These are phyloP conservation scores for Endoconidiophora laricicola DNA, from an alignment of 2,329 filamentous ascomycete species.

Conservation along the genomic window DNA sequence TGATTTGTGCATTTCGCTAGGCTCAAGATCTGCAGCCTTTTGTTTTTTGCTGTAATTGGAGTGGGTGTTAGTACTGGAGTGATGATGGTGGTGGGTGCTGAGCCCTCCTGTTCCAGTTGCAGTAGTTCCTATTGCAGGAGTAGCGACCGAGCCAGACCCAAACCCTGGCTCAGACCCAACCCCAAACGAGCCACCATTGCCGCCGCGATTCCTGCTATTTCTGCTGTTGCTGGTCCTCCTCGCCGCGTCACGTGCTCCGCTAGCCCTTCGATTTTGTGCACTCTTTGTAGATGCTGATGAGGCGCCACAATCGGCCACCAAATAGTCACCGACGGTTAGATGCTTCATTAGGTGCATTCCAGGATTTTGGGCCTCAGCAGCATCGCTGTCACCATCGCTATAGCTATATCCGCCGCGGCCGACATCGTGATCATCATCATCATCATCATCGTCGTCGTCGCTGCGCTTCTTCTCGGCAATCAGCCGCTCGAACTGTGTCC, in stretches of 20 bases:
- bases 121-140: neutral
- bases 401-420: neutral
- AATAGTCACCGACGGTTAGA: neutral
- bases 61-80: neutral
- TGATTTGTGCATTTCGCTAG: neutral
- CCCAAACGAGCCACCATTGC: neutral
- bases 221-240: neutral
- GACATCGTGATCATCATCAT: neutral
- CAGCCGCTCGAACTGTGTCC: slow-evolving; percentile 33
- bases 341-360: neutral
- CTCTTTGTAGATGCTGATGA: slow-evolving; percentile 1
- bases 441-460: neutral
- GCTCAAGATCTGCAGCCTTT: neutral
- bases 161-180: neutral
- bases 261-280: slow-evolving; percentile 9
- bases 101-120: no score
- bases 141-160: slow-evolving; percentile 1
- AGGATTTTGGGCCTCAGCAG: neutral
- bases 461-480: slow-evolving; percentile 35
- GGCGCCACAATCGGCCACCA: neutral
- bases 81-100: no score
- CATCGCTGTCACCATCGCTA: neutral
- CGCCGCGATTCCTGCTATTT: no score
- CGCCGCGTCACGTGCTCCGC: slow-evolving; percentile 10
- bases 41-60: slow-evolving; percentile 1